These are phyloP conservation scores for Bruguiera sexangula DNA, from an alignment of 345 rosid genomes.

Conservation along the genomic window DNA sequence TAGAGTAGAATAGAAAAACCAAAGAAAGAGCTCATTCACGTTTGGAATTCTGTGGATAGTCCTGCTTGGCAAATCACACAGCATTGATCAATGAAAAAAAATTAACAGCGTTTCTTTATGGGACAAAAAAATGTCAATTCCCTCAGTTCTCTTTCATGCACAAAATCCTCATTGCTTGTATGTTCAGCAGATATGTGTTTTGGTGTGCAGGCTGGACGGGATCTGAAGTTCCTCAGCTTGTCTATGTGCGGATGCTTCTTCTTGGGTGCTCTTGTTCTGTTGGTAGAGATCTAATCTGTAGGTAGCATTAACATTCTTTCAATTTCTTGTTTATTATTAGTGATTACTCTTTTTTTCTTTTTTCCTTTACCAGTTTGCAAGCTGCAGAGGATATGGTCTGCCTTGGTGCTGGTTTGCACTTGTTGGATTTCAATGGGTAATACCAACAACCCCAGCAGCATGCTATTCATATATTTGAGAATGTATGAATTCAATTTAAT, in stretches of 20 bases:
- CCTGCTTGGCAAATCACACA: not conserved
- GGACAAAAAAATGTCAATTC: too few species aligned
- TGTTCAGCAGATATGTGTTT: slow-evolving; percentile 9
- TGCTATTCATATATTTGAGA: too few species aligned
- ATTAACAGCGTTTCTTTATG: too few species aligned
- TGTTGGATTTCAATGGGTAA: slow-evolving; percentile 30
- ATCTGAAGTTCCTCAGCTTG: slow-evolving; percentile 65
- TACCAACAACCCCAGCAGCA: not conserved
- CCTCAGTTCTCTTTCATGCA: not conserved
- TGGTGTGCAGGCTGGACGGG: slow-evolving; percentile 69
- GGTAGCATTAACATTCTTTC: not conserved
- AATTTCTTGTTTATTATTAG: not conserved
- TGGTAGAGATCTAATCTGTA: slow-evolving; percentile 39
- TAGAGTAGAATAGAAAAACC: too few species aligned
- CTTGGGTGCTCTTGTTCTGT: slow-evolving; percentile 44
- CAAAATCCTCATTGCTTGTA: not conserved
- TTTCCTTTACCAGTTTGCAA: slow-evolving; percentile 10
- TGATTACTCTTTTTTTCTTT: not conserved
- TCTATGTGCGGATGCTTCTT: slow-evolving; percentile 68
- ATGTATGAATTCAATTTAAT: not conserved
- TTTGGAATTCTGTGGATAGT: too few species aligned
- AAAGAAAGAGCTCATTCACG: too few species aligned
- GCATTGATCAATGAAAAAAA: not conserved
- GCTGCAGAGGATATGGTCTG: slow-evolving; percentile 28
- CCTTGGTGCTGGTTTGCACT: slow-evolving; percentile 31